phyloP scores from a whole-genome alignment of 2,329 filamentous ascomycete genomes.

The Verticillium dahliae region DNA sequence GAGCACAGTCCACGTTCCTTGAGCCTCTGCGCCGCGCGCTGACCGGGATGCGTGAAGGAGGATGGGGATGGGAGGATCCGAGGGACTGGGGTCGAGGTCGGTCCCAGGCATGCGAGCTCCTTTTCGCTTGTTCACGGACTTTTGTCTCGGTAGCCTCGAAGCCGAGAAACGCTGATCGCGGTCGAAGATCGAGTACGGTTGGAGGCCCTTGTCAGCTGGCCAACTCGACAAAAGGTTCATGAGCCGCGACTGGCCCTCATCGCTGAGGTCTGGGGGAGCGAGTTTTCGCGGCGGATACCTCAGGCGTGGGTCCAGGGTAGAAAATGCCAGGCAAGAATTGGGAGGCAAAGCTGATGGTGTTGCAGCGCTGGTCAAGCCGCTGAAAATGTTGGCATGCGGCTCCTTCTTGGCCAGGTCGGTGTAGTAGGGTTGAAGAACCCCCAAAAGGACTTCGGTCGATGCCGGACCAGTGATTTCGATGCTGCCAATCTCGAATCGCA shows the following conservation, averaged over 20 bases:
- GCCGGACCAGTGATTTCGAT: conserved; percentile 58
- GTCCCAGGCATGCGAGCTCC: conserved; percentile 55
- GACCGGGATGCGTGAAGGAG: conserved; percentile 59
- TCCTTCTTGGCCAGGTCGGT: conserved; percentile 23
- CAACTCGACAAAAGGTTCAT: conserved; percentile 59
- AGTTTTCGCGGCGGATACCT: conserved; percentile 62
- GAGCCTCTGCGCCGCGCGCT: conserved; percentile 37
- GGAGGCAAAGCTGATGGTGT: conserved; percentile 65
- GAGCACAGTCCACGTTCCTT: conserved; percentile 75
- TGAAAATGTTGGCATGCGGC: conserved; percentile 41
- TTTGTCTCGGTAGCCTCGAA: conserved; percentile 65
- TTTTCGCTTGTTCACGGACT: conserved; percentile 73
- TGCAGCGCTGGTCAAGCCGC: conserved; percentile 49
- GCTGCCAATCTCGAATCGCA: conserved; percentile 61
- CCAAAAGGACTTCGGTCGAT: conserved; percentile 70
- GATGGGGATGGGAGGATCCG: conserved; percentile 73
- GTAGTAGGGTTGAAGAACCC: conserved; percentile 53
- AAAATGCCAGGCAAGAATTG: conserved; percentile 66
- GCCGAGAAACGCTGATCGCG: conserved; percentile 59
- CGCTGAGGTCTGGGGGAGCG: conserved; percentile 27
- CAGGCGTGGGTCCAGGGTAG: conserved; percentile 72
- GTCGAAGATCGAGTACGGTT: conserved; percentile 57
- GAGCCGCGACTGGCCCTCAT: conserved; percentile 32
- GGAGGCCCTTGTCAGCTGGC: conserved; percentile 51
- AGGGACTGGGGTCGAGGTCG: conserved; percentile 46